These are phyloP conservation scores for Cynanchum wilfordii DNA, from an alignment of 257 asterid species.

Conservation along the genomic window DNA sequence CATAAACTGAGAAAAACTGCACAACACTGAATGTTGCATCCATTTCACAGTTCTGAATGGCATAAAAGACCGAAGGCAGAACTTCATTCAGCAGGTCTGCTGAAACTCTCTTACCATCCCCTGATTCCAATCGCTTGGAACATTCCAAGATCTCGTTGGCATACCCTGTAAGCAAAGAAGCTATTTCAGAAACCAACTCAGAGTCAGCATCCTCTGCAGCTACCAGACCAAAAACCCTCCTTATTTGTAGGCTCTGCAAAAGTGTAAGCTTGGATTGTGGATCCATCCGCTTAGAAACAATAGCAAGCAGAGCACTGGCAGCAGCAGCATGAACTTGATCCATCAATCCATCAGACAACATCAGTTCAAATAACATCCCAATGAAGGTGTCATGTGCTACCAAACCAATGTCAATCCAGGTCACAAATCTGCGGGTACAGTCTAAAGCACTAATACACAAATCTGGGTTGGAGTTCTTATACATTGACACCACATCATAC, in stretches of 20 bases:
- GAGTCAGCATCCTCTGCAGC: conserved; percentile 46
- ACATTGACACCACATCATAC: conserved; percentile 59
- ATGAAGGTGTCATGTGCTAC: conserved; percentile 64
- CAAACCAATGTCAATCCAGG: conserved; percentile 95
- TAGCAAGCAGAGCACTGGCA: conserved; percentile 64
- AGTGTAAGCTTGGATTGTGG: conserved; percentile 62
- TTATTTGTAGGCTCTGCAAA: conserved; percentile 63
- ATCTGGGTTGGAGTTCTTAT: conserved; percentile 62
- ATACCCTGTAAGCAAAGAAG: conserved; percentile 78
- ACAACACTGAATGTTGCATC: conserved; percentile 67
- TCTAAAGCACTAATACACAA: conserved; percentile 70
- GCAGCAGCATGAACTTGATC: conserved; percentile 77
- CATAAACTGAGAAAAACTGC: conserved; percentile 84
- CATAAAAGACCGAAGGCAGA: conserved; percentile 77
- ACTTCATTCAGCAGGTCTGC: conserved; percentile 76
- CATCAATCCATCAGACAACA: conserved; percentile 52
- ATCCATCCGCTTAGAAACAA: conserved; percentile 88
- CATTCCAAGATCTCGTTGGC: conserved; percentile 82
- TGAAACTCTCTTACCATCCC: conserved; percentile 55
- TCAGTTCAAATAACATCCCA: conserved; percentile 64
- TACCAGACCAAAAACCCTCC: conserved; percentile 70
- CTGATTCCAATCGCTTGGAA: conserved; percentile 53
- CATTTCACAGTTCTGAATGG: conserved; percentile 60
- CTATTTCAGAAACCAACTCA: conserved; percentile 58
- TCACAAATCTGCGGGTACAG: conserved; percentile 62